phyloP scores from a whole-genome alignment of 805 yeast genomes.

The Zygosaccharomyces bisporus region DNA sequence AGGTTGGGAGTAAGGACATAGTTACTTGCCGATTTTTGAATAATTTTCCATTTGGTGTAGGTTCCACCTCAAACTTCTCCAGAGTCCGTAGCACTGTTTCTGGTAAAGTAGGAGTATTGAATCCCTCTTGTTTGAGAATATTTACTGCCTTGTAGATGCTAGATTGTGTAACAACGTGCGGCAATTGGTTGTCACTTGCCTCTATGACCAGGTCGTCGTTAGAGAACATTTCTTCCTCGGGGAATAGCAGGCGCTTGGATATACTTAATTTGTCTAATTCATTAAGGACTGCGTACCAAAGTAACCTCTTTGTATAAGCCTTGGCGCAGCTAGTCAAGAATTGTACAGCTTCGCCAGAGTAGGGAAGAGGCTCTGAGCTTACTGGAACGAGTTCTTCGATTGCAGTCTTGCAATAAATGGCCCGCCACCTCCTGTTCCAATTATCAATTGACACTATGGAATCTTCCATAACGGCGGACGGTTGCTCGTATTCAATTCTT shows the following conservation, averaged over 20 bases:
- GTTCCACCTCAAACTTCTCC: conserved; percentile 24
- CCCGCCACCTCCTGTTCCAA: conserved; percentile 32
- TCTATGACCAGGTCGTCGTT: conserved; percentile 11
- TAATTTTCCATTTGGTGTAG: conserved; percentile 24
- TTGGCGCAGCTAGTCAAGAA: conserved; percentile 16
- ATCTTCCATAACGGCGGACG: not conserved
- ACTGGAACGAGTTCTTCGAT: conserved; percentile 19
- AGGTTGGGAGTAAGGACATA: conserved; percentile 11
- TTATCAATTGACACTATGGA: conserved; percentile 8
- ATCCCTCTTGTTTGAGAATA: conserved; percentile 16
- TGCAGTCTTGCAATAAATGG: conserved; percentile 25
- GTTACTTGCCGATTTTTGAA: conserved; percentile 21
- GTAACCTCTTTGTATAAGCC: conserved; percentile 19
- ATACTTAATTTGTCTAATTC: conserved; percentile 19
- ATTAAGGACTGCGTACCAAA: conserved; percentile 22
- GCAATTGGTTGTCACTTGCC: conserved; percentile 12
- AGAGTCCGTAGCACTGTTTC: conserved; percentile 22
- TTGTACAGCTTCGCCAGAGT: conserved; percentile 17
- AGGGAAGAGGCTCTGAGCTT: conserved; percentile 14
- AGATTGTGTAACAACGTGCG: conserved; percentile 23
- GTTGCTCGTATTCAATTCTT: conserved; percentile 12
- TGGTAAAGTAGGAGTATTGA: conserved; percentile 19
- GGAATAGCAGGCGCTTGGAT: conserved; percentile 4
- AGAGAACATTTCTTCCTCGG: conserved; percentile 6
- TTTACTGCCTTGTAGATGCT: conserved; percentile 16